These are phyloP conservation scores for Xenosphaeropsis pyriputrescens DNA, from an alignment of 2,329 filamentous ascomycete species.

Conservation along the genomic window DNA sequence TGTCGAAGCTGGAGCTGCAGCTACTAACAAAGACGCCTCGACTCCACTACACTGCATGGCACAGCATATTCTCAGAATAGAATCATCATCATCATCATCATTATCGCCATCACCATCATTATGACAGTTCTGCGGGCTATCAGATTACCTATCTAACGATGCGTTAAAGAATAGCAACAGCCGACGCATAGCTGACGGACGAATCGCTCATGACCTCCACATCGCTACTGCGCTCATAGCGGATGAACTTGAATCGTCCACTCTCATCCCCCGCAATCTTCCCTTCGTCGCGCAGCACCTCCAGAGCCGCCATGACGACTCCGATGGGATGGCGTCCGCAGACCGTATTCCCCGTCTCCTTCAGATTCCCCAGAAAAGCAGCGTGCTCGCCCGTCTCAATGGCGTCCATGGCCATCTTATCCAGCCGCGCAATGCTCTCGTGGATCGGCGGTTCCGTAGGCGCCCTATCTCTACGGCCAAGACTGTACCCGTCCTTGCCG, in stretches of 20 bases:
- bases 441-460: slow-evolving; percentile 46
- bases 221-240: slow-evolving; percentile 77
- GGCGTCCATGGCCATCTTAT: slow-evolving; percentile 70
- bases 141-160: too few species aligned
- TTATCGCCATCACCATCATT: too few species aligned
- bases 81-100: too few species aligned
- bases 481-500: slow-evolving; percentile 16
- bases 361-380: slow-evolving; percentile 53
- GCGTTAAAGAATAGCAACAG: slow-evolving; percentile 61
- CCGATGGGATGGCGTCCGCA: slow-evolving; percentile 94
- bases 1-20: too few species aligned
- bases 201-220: slow-evolving; percentile 54
- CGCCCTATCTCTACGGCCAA: slow-evolving; percentile 15
- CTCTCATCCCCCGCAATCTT: slow-evolving; percentile 20
- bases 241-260: slow-evolving; percentile 51
- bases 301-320: slow-evolving; percentile 77
- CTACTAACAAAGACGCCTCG: too few species aligned
- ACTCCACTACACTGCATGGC: too few species aligned
- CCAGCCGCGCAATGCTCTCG: slow-evolving; percentile 70
- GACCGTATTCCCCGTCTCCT: slow-evolving; percentile 73
- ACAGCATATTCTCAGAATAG: too few species aligned
- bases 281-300: slow-evolving; percentile 33
- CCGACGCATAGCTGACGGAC: slow-evolving; percentile 91
- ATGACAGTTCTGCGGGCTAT: too few species aligned
- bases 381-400: slow-evolving; percentile 64